phyloP scores from a whole-genome alignment of 176 grass and related monocot species.

The Zoysia japonica region DNA sequence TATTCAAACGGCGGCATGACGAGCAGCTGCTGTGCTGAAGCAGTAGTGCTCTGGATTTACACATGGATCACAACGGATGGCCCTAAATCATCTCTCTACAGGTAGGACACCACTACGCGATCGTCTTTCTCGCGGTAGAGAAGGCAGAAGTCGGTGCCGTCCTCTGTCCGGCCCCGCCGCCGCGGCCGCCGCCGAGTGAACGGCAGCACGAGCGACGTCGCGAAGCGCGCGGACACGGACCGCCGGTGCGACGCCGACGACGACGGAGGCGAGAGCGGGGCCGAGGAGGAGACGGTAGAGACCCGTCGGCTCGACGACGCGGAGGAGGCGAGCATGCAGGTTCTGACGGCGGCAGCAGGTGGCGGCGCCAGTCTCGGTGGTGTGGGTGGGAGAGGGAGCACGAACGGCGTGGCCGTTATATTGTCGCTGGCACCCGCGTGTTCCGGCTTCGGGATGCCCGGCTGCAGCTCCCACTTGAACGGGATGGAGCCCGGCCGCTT shows the following conservation, averaged over 20 bases:
- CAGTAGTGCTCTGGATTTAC: no score
- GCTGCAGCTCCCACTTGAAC: conserved; percentile 54
- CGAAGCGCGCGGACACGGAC: conserved; percentile 50
- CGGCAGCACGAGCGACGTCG: conserved; percentile 33
- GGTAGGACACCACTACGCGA: not conserved
- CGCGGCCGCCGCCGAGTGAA: conserved; percentile 32
- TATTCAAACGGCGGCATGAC: no score
- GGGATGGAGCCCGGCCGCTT: conserved; percentile 38
- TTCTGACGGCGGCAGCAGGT: conserved; percentile 4
- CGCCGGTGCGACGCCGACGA: conserved; percentile 12
- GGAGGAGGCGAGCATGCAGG: not conserved
- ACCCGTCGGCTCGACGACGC: not conserved
- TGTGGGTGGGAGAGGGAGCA: not conserved
- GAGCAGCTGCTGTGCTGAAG: no score
- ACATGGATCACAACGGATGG: no score
- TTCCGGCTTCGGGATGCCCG: conserved; percentile 39
- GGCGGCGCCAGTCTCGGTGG: conserved; percentile 31
- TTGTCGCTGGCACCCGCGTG: no score
- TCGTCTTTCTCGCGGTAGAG: conserved; percentile 22
- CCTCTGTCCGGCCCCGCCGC: conserved; percentile 2
- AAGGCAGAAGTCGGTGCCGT: conserved; percentile 32
- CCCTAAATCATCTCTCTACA: no score
- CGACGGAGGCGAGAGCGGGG: not conserved
- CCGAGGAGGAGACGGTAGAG: not conserved
- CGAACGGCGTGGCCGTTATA: not conserved